Base-by-base conservation (phyloP, 2,329 filamentous ascomycete species). In the Aureobasidium uvarum region DNA sequence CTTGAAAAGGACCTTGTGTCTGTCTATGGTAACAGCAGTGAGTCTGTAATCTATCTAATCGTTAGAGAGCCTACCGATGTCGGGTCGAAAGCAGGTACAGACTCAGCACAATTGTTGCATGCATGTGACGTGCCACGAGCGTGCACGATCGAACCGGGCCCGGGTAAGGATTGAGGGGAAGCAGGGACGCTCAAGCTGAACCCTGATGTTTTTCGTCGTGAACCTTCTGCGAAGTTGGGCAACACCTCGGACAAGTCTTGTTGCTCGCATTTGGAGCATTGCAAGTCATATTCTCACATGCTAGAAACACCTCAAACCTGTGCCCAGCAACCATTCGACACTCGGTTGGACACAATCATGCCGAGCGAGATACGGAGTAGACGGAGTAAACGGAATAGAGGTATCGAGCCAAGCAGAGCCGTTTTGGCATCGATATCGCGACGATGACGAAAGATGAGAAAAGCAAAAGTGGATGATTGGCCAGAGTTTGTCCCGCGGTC, bases 381-480 rank as follows among this genome's bases (percentile, higher is more conserved):
- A 36, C 33, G 33, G 33, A 36, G 33, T 36, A 23, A 18, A 39
- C 55, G 25, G 55, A 56, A 25, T 18, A 36, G 23, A 48, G 25
- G 56, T 60, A 46, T 59, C 55, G 25, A 14, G 54, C 54, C 38
- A 56, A 56, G 54, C 54, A 56, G 25, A 23, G 6, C 54, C 36
- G 36, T 58, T 58, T 45, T 18, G 13, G 13, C 36, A n/a, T 54
- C 3, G 31, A 20, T 20, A 54, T 31, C 18, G 18, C 36, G 36
- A 41, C n/a, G 4, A 60, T 48, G 56, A 60, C 55, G 55, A 58
- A 51, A 33, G 41, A 33, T n/a, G 28, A 38, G 56, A 60, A 60
- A 60, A 60, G 56, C 56, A 60, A 60, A 60, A 60, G 28, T 43
- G 10, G 33, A 36, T 33, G 56, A 60, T 60, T 60, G 56, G 56